Evolutionary conservation across 257 asterid genomes (phyloP).

Genomic region (Nicotiana benthamiana): DNA sequence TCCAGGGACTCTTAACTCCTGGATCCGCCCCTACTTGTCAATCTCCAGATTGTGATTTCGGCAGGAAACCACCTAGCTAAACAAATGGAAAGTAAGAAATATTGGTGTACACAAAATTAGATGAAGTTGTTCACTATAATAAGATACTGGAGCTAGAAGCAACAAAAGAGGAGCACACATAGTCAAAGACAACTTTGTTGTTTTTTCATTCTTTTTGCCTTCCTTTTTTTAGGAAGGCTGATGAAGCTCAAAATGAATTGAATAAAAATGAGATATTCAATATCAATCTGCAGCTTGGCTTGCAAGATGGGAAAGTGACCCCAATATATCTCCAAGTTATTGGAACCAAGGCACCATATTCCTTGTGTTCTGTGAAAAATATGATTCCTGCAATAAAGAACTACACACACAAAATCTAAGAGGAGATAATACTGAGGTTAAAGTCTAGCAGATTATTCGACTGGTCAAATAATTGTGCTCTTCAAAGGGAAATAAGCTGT

Average conservation of each 20-base stretch:
- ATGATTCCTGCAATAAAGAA: constrained; percentile 3
- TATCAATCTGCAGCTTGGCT: background rate
- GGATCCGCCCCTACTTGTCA: background rate
- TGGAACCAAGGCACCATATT: background rate
- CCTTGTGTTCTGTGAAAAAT: background rate
- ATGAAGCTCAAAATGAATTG: background rate
- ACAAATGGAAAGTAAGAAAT: background rate
- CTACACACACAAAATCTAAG: background rate
- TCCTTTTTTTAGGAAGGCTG: too few species aligned
- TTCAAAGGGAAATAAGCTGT: background rate
- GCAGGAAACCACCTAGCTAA: constrained; percentile 1
- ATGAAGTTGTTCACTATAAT: background rate
- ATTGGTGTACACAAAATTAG: background rate
- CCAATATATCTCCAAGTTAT: background rate
- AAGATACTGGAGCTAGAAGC: background rate
- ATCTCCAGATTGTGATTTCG: background rate
- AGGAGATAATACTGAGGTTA: background rate
- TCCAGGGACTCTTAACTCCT: too few species aligned
- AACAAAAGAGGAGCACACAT: background rate
- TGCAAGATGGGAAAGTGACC: background rate
- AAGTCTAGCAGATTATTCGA: background rate
- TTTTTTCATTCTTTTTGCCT: background rate
- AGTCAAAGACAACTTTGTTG: background rate
- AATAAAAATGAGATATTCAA: background rate
- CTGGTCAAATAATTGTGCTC: background rate